Percentiles rank a stretch among this genome's conserved stretches.
Evolutionary conservation across 495 filamentous ascomycete species (phyloP).

Genomic region (Hypoxylon trugodes): DNA sequence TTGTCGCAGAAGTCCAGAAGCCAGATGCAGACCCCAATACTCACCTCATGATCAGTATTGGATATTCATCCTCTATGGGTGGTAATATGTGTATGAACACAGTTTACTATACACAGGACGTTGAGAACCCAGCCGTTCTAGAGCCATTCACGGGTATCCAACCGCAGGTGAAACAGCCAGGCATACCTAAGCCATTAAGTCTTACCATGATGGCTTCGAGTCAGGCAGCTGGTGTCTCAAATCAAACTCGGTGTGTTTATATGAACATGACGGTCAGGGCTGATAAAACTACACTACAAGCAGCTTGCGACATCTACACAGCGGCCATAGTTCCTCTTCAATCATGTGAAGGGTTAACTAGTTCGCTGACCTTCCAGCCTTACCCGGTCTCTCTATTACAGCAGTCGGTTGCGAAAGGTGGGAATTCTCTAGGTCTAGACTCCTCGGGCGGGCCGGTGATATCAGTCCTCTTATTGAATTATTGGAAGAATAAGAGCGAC

Average conservation of each 20-base stretch:
- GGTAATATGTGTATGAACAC: conserved; percentile 14
- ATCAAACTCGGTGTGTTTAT: background rate
- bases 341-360: background rate
- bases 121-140: conserved; percentile 25
- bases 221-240: conserved; percentile 2
- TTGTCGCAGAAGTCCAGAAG: background rate
- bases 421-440: too few relatives aligned
- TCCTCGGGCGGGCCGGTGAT: too few relatives aligned
- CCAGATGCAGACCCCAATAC: background rate
- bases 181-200: background rate
- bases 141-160: conserved; percentile 16
- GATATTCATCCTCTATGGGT: background rate
- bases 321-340: background rate
- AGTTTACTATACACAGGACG: conserved; percentile 25
- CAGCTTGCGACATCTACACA: background rate
- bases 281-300: background rate
- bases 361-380: background rate
- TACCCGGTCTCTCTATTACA: background rate
- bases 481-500: too few relatives aligned
- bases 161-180: conserved; percentile 12
- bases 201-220: background rate
- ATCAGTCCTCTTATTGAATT: too few relatives aligned
- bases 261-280: too few relatives aligned
- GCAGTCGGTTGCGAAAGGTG: too few relatives aligned
- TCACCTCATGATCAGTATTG: background rate